phyloP scores from a whole-genome alignment of 2,329 filamentous ascomycete species.

The Aschersonia sp. region DNA sequence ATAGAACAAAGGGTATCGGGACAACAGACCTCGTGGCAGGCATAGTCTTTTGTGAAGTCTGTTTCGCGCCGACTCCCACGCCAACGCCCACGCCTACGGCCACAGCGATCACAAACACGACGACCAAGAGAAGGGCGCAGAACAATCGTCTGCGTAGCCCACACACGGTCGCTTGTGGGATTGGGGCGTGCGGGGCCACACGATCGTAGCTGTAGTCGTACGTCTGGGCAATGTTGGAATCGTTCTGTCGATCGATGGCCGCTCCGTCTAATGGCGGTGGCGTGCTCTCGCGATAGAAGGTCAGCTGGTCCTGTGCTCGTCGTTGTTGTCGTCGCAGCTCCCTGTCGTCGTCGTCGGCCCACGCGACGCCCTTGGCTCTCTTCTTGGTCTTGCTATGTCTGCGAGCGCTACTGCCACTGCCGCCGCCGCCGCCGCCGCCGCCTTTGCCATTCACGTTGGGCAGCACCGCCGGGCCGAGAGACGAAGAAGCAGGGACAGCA shows the following conservation, averaged over 20 bases:
- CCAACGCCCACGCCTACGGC: conserved; percentile 26
- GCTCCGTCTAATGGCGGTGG: conserved; percentile 14
- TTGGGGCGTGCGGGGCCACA: conserved; percentile 9
- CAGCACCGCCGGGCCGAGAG: too few species aligned
- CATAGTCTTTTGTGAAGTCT: conserved; percentile 3
- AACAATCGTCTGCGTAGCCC: conserved; percentile 17
- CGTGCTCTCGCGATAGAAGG: conserved; percentile 26
- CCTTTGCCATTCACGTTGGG: too few species aligned
- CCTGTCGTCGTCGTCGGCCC: conserved; percentile 1
- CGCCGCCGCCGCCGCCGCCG: neutral
- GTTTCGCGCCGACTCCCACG: conserved; percentile 22
- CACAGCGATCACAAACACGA: conserved; percentile 15
- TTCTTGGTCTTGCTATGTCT: neutral
- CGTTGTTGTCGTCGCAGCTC: neutral
- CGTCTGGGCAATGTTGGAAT: conserved; percentile 4
- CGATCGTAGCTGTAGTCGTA: conserved; percentile 13
- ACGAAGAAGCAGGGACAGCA: too few species aligned
- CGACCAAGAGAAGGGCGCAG: conserved; percentile 17
- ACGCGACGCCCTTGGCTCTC: conserved; percentile 1
- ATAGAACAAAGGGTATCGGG: too few species aligned
- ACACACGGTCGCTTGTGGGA: conserved; percentile 8
- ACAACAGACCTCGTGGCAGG: conserved; percentile 4
- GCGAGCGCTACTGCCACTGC: neutral
- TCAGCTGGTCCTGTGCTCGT: conserved; percentile 8
- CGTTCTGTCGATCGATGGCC: neutral